Base-by-base conservation (phyloP, 1,284 basidiomycete species). In the Trametes pubescens region DNA sequence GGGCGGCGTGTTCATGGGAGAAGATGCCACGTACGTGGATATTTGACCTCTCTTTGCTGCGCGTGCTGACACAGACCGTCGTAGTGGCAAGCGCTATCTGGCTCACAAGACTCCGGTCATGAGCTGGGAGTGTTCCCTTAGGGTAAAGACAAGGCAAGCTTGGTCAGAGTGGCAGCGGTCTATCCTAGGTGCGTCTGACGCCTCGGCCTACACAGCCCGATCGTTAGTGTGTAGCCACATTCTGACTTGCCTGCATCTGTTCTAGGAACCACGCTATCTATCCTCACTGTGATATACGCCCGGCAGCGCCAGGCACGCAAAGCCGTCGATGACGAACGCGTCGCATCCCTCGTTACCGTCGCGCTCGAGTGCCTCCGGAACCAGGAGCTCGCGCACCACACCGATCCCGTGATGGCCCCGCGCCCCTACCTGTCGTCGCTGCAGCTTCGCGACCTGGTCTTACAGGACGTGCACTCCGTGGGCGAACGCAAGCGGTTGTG, bases 391-490 rank as follows among this genome's bases (percentile, higher is more conserved):
- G 86, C 88, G 4, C 90, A 98, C 78, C 90, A 95, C 75, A 86
- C 87, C 66, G 95, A 98, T 75, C 94, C 95, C 8, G 87, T 92
- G 61, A 85, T 84, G 55, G 86, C 88, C 38, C 89, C 95, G 1
- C 84, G 89, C 61, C 87, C 94, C 2, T 96, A 92, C 80, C 79
- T 99, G 62, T 92, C 95, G 1, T 94, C 95, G 7, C 81, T 93
- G 53, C 96, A 98, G 73, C 85, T 99, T 38, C 90, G 98, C 49
- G 97, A 99, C 78, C 82, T 93, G 48, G 86, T 99, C 47, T 80
- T 99, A 26, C 90, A 93, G 67, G 88, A 92, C 57, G 91, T 94
- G 64, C 92, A 93, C 73, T 91, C 91, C 26, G 84, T 92, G 16
- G 75, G 84, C 8, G 80, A 80, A 34, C 86, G 96, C 52, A 85